phyloP scores from a whole-genome alignment of 768 basidiomycete genomes.

The Mrakia hoshinonis region DNA sequence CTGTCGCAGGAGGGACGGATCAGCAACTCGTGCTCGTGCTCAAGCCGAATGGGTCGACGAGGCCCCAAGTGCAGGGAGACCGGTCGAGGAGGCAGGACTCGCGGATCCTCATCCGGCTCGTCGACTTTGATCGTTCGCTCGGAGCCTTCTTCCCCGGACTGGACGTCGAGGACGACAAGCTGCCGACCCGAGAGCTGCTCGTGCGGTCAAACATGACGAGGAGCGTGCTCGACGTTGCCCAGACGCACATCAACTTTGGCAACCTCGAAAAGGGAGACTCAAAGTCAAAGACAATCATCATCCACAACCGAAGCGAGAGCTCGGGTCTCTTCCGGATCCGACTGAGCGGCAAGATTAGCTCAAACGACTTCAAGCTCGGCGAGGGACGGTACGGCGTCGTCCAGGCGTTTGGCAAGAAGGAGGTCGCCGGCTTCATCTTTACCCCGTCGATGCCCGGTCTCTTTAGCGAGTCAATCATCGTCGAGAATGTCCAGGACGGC shows the following conservation, averaged over 20 bases:
- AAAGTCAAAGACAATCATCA: constrained; percentile 38
- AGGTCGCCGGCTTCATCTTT: constrained; percentile 38
- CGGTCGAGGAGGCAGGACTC: constrained; percentile 36
- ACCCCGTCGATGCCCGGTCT: constrained; percentile 37
- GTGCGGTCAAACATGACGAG: constrained; percentile 36
- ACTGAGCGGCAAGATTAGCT: constrained; percentile 38
- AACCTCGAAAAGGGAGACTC: constrained; percentile 37
- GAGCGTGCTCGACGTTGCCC: constrained; percentile 37
- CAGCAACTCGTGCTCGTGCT: constrained; percentile 36
- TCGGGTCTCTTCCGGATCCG: constrained; percentile 38
- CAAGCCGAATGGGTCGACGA: constrained; percentile 36
- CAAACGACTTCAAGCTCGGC: constrained; percentile 38
- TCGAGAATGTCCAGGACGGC: constrained; percentile 38
- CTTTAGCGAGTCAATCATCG: constrained; percentile 37
- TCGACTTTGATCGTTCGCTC: constrained; percentile 34
- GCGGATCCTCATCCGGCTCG: constrained; percentile 36
- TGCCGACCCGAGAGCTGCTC: constrained; percentile 38
- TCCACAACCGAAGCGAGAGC: constrained; percentile 38
- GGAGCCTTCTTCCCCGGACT: constrained; percentile 16
- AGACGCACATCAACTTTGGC: constrained; percentile 40
- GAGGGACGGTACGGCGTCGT: constrained; percentile 38
- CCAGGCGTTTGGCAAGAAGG: constrained; percentile 37
- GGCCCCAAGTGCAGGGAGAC: constrained; percentile 35
- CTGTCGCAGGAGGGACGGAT: constrained; percentile 30
- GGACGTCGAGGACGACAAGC: constrained; percentile 28